These are phyloP conservation scores for Penicillium palitans DNA, from an alignment of 2,329 filamentous ascomycete species.

Conservation along the genomic window DNA sequence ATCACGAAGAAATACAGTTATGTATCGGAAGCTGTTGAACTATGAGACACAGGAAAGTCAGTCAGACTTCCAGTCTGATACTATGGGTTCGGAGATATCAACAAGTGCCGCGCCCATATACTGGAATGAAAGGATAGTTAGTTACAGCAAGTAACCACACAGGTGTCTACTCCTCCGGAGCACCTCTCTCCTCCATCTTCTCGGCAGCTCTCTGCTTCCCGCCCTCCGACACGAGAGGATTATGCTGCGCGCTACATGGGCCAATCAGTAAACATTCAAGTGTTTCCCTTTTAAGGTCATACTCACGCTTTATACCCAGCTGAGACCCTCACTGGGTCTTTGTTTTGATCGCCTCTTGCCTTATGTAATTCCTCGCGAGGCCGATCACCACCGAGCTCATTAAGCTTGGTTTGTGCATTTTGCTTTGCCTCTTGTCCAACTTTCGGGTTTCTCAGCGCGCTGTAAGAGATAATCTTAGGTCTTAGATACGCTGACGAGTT, in stretches of 20 bases:
- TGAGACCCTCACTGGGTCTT: background rate
- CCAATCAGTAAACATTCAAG: background rate
- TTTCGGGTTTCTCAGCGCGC: background rate
- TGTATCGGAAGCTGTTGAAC: too few species aligned
- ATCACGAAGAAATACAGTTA: too few species aligned
- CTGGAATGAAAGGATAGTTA: too few species aligned
- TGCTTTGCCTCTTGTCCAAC: background rate
- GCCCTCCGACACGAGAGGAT: background rate
- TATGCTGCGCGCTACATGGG: background rate
- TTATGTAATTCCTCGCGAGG: background rate
- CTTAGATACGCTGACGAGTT: background rate
- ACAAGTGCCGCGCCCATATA: background rate
- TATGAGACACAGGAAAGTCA: too few species aligned
- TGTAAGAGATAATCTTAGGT: background rate
- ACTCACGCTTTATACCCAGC: constrained; percentile 4
- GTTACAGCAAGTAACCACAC: background rate
- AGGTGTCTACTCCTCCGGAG: background rate
- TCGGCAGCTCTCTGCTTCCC: constrained; percentile 1
- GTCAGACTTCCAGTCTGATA: too few species aligned
- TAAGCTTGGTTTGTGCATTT: background rate
- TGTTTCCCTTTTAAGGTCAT: too few species aligned
- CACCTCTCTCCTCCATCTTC: background rate
- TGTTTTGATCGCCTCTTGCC: background rate
- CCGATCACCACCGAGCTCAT: background rate
- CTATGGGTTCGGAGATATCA: too few species aligned